phyloP scores from a whole-genome alignment of 108 stramenopile species.

The Nannochloropsis gaditana region DNA sequence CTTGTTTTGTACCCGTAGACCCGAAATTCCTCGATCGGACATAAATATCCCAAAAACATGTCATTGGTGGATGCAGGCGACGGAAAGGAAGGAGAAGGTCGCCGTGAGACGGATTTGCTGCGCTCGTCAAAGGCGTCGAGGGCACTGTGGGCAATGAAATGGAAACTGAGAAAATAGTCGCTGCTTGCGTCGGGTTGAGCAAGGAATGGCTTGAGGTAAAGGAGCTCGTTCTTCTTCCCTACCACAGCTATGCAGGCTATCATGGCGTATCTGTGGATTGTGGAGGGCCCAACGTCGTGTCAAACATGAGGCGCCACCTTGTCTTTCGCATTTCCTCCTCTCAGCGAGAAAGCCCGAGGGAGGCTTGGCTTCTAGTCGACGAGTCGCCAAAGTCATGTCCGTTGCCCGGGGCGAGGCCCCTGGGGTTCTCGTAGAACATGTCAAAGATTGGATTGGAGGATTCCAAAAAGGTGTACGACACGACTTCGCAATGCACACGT shows the following conservation, averaged over 20 bases:
- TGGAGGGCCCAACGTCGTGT: no score
- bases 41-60: slow-evolving; percentile 48
- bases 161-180: neutral
- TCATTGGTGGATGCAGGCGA: neutral
- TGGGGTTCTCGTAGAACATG: no score
- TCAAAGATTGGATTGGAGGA: no score
- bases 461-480: no score
- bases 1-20: slow-evolving; percentile 47
- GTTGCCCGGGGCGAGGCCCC: no score
- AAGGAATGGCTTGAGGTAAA: neutral
- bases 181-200: neutral
- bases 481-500: no score
- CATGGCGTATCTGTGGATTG: neutral
- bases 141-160: slow-evolving; percentile 9
- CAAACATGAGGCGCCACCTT: no score
- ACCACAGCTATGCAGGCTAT: neutral
- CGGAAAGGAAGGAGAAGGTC: neutral
- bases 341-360: no score
- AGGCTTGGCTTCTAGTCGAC: no score
- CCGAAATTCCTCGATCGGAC: slow-evolving; percentile 46
- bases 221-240: slow-evolving; percentile 17
- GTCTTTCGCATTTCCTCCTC: no score
- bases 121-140: slow-evolving; percentile 5
- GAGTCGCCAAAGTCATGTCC: no score
- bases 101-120: neutral